Conservation (phyloP, 768 basidiomycete genomes). For the Daedaleopsis nitida region DNA sequence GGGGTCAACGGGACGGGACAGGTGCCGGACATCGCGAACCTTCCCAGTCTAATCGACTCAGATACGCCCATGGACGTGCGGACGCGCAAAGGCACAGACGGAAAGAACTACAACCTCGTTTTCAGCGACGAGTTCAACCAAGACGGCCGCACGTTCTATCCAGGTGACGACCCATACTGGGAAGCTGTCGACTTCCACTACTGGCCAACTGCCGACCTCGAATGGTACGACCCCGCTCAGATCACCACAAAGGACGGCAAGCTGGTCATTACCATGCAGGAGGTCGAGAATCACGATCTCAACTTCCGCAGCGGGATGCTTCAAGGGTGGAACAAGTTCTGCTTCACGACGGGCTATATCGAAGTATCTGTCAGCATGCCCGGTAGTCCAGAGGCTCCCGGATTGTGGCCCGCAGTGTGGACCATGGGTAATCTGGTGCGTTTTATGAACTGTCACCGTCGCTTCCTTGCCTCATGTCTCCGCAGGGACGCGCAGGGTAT, state of each 20-base stretch:
- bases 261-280: slow-evolving; percentile 78
- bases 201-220: slow-evolving; percentile 77
- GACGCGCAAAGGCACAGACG: slow-evolving; percentile 71
- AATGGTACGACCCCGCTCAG: slow-evolving; percentile 73
- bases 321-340: slow-evolving; percentile 92
- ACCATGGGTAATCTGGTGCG: slow-evolving; percentile 70
- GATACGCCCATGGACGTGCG: slow-evolving; percentile 66
- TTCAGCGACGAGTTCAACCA: slow-evolving; percentile 88
- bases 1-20: slow-evolving; percentile 88
- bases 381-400: slow-evolving; percentile 58
- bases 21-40: slow-evolving; percentile 70
- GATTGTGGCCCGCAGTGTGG: slow-evolving; percentile 91
- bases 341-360: slow-evolving; percentile 91
- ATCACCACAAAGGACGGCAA: slow-evolving; percentile 78
- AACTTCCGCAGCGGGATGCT: slow-evolving; percentile 86
- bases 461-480: slow-evolving; percentile 10
- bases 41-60: slow-evolving; percentile 72
- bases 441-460: slow-evolving; percentile 4
- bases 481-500: slow-evolving; percentile 80
- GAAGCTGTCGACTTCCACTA: slow-evolving; percentile 88
- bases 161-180: slow-evolving; percentile 83
- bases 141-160: slow-evolving; percentile 74
- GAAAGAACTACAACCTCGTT: slow-evolving; percentile 75
- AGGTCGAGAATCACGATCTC: slow-evolving; percentile 71
- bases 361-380: slow-evolving; percentile 82